Conservation (phyloP, 345 rosid genomes). For the Salix udensis region DNA sequence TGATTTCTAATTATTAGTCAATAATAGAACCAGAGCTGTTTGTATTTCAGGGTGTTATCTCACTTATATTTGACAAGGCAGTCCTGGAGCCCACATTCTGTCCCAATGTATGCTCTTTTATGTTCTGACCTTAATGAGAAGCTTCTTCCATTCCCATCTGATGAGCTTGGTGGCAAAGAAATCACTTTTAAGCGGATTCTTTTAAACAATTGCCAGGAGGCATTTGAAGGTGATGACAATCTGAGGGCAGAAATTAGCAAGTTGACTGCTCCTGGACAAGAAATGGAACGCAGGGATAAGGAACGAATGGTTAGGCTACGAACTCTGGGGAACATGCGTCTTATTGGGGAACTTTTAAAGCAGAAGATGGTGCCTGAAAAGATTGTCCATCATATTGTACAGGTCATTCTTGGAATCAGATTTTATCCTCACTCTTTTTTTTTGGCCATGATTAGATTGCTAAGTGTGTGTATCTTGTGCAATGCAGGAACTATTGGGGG, state of each 20-base stretch:
- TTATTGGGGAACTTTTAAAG: conserved; percentile 86
- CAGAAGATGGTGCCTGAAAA: conserved; percentile 84
- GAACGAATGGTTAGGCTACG: conserved; percentile 72
- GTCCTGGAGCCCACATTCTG: conserved; percentile 88
- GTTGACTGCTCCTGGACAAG: conserved; percentile 71
- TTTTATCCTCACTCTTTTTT: background rate
- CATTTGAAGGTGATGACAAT: conserved; percentile 76
- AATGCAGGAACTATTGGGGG: conserved; percentile 71
- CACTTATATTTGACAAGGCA: conserved; percentile 83
- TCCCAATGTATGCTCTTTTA: conserved; percentile 69
- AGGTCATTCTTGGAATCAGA: conserved; percentile 29
- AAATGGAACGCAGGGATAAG: conserved; percentile 71
- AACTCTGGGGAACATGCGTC: conserved; percentile 75
- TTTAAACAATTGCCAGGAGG: conserved; percentile 79
- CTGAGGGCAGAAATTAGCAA: conserved; percentile 64
- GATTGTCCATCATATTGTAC: conserved; percentile 84
- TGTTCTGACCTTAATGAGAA: conserved; percentile 72
- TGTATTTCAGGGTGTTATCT: conserved; percentile 66
- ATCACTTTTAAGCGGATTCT: conserved; percentile 75
- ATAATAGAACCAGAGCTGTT: conserved; percentile 5
- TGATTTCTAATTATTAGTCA: background rate
- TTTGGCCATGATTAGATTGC: background rate
- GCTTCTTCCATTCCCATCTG: conserved; percentile 72
- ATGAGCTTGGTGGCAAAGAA: conserved; percentile 74
- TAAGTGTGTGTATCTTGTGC: background rate